A percentile compares a stretch with the other conserved stretches of the same genome.
Evolutionary conservation across 2,329 filamentous ascomycete genomes (phyloP).

Genomic region (Phaeophleospora eucalypticola): DNA sequence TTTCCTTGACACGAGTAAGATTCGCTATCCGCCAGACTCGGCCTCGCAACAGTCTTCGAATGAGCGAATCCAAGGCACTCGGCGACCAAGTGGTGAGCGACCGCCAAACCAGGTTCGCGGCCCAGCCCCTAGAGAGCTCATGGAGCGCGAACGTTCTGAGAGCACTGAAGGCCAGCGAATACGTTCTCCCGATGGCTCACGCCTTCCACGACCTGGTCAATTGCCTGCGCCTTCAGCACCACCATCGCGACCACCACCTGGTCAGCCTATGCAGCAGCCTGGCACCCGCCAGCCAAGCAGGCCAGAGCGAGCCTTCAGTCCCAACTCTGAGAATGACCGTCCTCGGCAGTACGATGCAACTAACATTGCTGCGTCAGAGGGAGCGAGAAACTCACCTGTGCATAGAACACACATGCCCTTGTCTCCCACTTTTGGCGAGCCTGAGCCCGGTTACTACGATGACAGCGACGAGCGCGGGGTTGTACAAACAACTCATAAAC

Average conservation of each 20-base stretch:
- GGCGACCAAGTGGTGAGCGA: constrained; percentile 30
- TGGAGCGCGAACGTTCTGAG: constrained; percentile 26
- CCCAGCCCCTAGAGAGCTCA: constrained; percentile 24
- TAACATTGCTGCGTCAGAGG: constrained; percentile 12
- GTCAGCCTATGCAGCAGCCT: constrained; percentile 43
- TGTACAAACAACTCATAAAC: constrained; percentile 19
- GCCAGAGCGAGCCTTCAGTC: constrained; percentile 29
- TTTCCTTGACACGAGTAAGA: constrained; percentile 90
- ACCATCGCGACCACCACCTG: constrained; percentile 58
- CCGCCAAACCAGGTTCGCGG: constrained; percentile 18
- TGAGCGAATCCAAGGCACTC: constrained; percentile 26
- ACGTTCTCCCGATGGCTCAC: constrained; percentile 20
- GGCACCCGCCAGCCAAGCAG: constrained; percentile 29
- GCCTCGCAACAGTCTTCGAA: constrained; percentile 32
- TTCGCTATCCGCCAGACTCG: constrained; percentile 76
- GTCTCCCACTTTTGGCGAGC: constrained; percentile 16
- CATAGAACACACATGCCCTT: constrained; percentile 16
- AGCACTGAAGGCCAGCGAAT: constrained; percentile 23
- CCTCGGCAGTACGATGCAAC: constrained; percentile 24
- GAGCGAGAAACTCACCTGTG: constrained; percentile 10
- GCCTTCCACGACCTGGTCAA: constrained; percentile 46
- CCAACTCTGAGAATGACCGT: constrained; percentile 25
- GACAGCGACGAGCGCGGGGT: constrained; percentile 2
- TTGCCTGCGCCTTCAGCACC: constrained; percentile 57
- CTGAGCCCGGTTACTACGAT: constrained; percentile 12